Evolutionary conservation across 148 eudicot genomes (phyloP).

Genomic region (Rheum nobile): DNA sequence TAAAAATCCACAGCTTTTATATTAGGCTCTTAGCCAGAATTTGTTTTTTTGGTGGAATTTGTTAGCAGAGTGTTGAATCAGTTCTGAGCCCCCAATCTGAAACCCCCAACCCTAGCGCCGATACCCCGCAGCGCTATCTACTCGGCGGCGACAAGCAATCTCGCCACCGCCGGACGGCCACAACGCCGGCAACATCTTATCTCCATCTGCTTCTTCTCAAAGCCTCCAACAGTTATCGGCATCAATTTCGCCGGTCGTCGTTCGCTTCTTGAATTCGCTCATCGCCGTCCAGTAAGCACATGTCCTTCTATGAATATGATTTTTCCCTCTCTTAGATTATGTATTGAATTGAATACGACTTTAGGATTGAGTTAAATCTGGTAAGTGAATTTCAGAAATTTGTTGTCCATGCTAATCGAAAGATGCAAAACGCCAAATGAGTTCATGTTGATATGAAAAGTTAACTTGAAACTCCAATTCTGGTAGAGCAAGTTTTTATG

Average conservation of each 20-base stretch:
- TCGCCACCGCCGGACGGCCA: neutral
- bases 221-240: neutral
- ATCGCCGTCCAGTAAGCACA: neutral
- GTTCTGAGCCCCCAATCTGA: too few species aligned
- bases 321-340: neutral
- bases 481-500: neutral
- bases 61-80: too few species aligned
- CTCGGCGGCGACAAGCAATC: neutral
- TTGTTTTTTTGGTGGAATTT: too few species aligned
- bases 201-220: neutral
- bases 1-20: too few species aligned
- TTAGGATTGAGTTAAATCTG: neutral
- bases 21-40: too few species aligned
- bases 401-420: neutral
- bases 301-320: neutral
- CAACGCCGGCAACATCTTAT: neutral
- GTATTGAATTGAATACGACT: neutral
- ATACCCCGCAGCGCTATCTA: neutral
- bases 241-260: neutral
- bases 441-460: neutral
- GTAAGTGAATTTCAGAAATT: neutral
- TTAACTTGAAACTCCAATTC: neutral
- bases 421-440: neutral
- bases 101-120: neutral
- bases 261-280: neutral